Evolutionary conservation across 192 early-diverging fungal species (phyloP), one percentile per base, ranked within the genome.

Genomic region (Phycomyces blakesleeanus): DNA sequence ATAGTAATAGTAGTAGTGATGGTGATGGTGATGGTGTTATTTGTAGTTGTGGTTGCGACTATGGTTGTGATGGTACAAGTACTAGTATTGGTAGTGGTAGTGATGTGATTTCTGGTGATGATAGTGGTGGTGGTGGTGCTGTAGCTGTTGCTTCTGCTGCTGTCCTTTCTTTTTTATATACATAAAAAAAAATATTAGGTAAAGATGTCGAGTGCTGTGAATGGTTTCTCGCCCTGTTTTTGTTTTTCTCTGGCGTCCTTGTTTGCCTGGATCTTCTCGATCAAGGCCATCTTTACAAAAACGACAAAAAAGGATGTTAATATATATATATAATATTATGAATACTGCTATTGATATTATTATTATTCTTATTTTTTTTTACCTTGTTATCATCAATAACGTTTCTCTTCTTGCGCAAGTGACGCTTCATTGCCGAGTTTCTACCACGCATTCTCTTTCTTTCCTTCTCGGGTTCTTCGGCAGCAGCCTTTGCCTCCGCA

Each of bases 331-430:
- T 44, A 50, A n/a, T 2, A 41, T 27, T 16, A 63, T 47, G 26
- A 26, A 62, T 15, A 44, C n/a, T n/a, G n/a, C n/a, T n/a, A n/a
- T n/a, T n/a, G n/a, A n/a, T n/a, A n/a, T n/a, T n/a, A n/a, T n/a
- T n/a, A n/a, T n/a, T n/a, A n/a, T n/a, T n/a, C n/a, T n/a, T n/a
- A n/a, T n/a, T n/a, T n/a, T 15, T 4, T 26, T 55, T 66, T 69
- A 89, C 85, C 78, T 85, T 77, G 62, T 78, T 77, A 49, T 81
- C 83, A 71, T 97, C 94, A 42, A 92, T 75, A 53, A 97, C 77
- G 63, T 97, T 94, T 42, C 81, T 75, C 71, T 90, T 85, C 76
- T 89, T 89, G 51, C 93, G 74, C 47, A 90, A 71, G 63, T 86
- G 91, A 52, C 91, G 83, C 71, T 87, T 83, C 26, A 85, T 79